These are phyloP conservation scores for Melocanna baccifera DNA, from an alignment of 176 grass and related monocot genomes.

Conservation along the genomic window DNA sequence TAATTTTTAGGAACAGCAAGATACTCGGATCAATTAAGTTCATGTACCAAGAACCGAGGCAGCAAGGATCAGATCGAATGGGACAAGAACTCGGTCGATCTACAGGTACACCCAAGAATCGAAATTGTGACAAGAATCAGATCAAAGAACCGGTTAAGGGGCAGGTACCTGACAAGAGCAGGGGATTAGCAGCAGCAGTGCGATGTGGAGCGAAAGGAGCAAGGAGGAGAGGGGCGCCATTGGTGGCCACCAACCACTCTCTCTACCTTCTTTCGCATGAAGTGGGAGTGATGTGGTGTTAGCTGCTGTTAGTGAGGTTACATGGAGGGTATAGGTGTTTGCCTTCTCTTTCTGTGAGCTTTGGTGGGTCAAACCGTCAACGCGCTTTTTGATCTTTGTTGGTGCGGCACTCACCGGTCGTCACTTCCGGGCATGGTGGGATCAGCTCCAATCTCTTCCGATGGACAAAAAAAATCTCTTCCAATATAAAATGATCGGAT, in stretches of 20 bases:
- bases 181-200: conserved; percentile 18
- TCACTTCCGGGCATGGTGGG: too few species aligned
- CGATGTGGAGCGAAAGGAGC: conserved; percentile 17
- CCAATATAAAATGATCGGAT: too few species aligned
- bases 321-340: too few species aligned
- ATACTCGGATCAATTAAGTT: too few species aligned
- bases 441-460: too few species aligned
- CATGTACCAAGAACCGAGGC: too few species aligned
- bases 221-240: conserved; percentile 26
- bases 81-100: not conserved
- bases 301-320: not conserved
- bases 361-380: too few species aligned
- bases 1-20: not conserved
- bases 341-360: too few species aligned
- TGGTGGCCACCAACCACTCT: conserved; percentile 15
- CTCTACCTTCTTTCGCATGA: not conserved
- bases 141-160: not conserved
- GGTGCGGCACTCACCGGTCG: too few species aligned
- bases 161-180: conserved; percentile 36
- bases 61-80: conserved; percentile 11
- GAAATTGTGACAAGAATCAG: not conserved
- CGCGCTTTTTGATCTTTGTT: too few species aligned
- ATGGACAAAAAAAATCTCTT: too few species aligned
- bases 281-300: not conserved
- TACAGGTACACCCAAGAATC: not conserved